Base-by-base conservation (phyloP, 306 rosid species). In the Rubus parviflorus region DNA sequence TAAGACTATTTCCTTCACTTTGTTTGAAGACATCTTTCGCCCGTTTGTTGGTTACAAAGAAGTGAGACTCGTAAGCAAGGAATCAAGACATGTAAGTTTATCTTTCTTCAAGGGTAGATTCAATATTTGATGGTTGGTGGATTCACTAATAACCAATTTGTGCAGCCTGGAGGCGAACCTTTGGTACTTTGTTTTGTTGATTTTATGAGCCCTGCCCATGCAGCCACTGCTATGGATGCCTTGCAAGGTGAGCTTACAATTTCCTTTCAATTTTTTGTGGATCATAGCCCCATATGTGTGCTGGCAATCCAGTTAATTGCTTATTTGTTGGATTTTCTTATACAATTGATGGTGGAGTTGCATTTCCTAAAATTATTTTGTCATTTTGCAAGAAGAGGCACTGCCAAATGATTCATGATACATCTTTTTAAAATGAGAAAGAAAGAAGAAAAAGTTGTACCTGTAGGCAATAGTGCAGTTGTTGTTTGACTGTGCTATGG, bases 21-120 rank as follows among this genome's bases (percentile, higher is more conserved):
- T 22, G 42, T 74, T 47, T 52, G 35, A 75, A 94, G 98, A 94
- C 84, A 94, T 94, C 53, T 94, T 94, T 80, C 97, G 98, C 81
- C 98, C 98, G 66, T 94, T 94, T 79, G 98, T 94, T 79, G 98
- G 98, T 77, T 94, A 94, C 91, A 94, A 88, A 87, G 98, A 94
- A 90, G 98, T 94, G 82, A 92, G 98, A 84, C 97, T 94, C 35
- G 98, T 94, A 46, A 89, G 87, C 90, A 94, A 92, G 95, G 98
- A 92, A 80, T 83, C 97, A n/a, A 92, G 93, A 94, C 96, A 85
- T 76, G 98, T 94, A 83, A 90, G 93, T 88, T 79, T 80, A 52
- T 76, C 56, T 81, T 57, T 81, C 43, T 53, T 46, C 22, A 58
- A 57, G 52, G 74, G 61, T 72, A 73, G 73, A 57, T 8, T 53